Base-by-base conservation (phyloP, 75 land plant genomes). In the Sequoiadendron giganteum region DNA sequence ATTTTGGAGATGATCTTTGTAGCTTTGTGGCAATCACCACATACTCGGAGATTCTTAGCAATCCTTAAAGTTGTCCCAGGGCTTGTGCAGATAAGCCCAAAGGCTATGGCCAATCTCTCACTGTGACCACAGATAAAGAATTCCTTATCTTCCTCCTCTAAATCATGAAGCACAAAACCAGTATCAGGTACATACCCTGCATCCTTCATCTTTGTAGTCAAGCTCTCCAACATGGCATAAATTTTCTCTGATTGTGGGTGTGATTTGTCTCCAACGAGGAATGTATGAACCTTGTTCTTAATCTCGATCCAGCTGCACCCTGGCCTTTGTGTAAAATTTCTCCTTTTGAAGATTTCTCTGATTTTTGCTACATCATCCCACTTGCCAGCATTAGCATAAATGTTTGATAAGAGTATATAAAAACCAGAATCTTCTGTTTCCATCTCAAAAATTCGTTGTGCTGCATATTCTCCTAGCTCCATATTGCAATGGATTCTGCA, bases 1-100 rank as follows among this genome's bases (percentile, higher is more conserved):
- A 89, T 86, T 39, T 86, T 87, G 19, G 89, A 87, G 75, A 89
- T 87, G 78, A 86, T 47, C 48, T 89, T 89, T 38, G 88, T 86
- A 15, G 88, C 89, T 61, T 52, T 30, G 48, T 86, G 91, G 54
- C 91, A 90, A 58, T 90, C 91, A 32, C 70, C 70, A 85, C 91
- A 90, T 28, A 90, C 81, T 47, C 91, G 83, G 43, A 88, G 87
- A 80, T 89, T 90, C 82, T 89, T 90, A n/a, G 90, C 76, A 25
- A 85, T 75, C 68, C 91, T 49, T 47, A 90, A 88, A 19, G 80
- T n/a, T 39, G 89, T 86, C 52, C 88, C 77, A 45, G 49, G 88
- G 18, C 76, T 47, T 15, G 88, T 47, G 48, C 55, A 54, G 88
- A 89, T 86, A 34, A 89, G 87, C 38, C 87, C 88, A 81, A 86